Evolutionary conservation across 2,329 filamentous ascomycete genomes (phyloP).

Genomic region (Aspergillus eucalypticola): DNA sequence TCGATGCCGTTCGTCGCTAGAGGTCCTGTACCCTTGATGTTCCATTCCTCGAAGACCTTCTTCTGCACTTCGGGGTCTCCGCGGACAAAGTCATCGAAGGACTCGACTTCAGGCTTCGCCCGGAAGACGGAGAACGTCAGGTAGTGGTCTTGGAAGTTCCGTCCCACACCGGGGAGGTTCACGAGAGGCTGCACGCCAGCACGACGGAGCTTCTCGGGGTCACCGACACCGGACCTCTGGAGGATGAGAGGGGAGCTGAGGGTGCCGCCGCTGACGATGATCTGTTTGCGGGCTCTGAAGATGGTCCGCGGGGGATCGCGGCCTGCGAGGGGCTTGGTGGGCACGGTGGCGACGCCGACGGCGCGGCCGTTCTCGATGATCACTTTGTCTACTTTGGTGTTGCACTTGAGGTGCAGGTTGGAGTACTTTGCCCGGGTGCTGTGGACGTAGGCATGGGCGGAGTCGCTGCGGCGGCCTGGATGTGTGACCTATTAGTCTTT

Average conservation of each 20-base stretch:
- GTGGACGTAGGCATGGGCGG: slow-evolving; percentile 76
- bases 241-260: slow-evolving; percentile 73
- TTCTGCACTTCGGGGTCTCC: slow-evolving; percentile 73
- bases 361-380: slow-evolving; percentile 72
- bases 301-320: slow-evolving; percentile 54
- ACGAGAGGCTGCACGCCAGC: slow-evolving; percentile 69
- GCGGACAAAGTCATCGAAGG: slow-evolving; percentile 77
- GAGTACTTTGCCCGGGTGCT: slow-evolving; percentile 68
- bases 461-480: slow-evolving; percentile 72
- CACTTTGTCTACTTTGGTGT: slow-evolving; percentile 76
- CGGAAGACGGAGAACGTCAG: slow-evolving; percentile 70
- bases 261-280: slow-evolving; percentile 72
- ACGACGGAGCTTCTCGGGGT: slow-evolving; percentile 69
- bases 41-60: slow-evolving; percentile 74
- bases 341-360: slow-evolving; percentile 69
- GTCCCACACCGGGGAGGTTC: slow-evolving; percentile 70
- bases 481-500: slow-evolving; percentile 28
- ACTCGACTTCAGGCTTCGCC: slow-evolving; percentile 73
- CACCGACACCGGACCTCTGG: slow-evolving; percentile 72
- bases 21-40: slow-evolving; percentile 74
- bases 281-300: slow-evolving; percentile 70
- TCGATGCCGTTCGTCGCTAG: slow-evolving; percentile 78
- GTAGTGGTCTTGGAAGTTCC: slow-evolving; percentile 78
- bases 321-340: slow-evolving; percentile 67
- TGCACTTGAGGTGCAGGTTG: slow-evolving; percentile 71